A percentile compares a stretch with the other conserved stretches of the same genome.
These are phyloP conservation scores for Orbilia javanica DNA, from an alignment of 2,329 filamentous ascomycete species.

Conservation along the genomic window DNA sequence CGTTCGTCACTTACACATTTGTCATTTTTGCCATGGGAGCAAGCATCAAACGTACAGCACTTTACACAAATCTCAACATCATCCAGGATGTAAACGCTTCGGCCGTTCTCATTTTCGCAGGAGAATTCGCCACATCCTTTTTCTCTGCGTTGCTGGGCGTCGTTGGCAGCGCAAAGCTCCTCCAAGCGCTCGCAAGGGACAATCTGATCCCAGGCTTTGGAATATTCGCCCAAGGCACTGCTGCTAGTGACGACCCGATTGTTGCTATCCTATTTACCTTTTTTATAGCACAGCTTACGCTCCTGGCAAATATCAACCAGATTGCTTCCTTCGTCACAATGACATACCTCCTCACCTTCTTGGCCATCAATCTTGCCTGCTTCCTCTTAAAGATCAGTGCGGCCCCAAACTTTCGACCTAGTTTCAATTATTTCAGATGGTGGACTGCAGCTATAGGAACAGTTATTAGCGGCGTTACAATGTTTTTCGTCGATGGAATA, in stretches of 20 bases:
- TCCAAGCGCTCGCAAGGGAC: constrained; percentile 85
- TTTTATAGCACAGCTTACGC: constrained; percentile 79
- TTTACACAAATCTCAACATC: constrained; percentile 81
- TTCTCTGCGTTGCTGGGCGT: constrained; percentile 91
- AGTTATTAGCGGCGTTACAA: constrained; percentile 80
- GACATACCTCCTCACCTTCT: constrained; percentile 92
- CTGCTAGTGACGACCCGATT: constrained; percentile 79
- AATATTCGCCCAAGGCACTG: constrained; percentile 80
- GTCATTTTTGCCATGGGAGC: constrained; percentile 84
- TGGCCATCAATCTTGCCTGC: constrained; percentile 88
- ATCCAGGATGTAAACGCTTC: constrained; percentile 86
- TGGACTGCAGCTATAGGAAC: constrained; percentile 81
- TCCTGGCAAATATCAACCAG: constrained; percentile 86
- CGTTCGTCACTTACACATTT: constrained; percentile 79
- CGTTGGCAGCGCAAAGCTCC: constrained; percentile 84
- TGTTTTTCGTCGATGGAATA: constrained; percentile 90
- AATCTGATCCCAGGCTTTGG: constrained; percentile 80
- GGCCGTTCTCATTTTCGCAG: constrained; percentile 78
- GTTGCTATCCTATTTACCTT: constrained; percentile 83
- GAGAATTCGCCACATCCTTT: constrained; percentile 84
- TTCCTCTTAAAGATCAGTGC: constrained; percentile 88
- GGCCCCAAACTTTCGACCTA: constrained; percentile 87
- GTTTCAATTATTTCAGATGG: constrained; percentile 90
- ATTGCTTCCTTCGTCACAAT: constrained; percentile 92
- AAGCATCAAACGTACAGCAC: constrained; percentile 79